phyloP scores from a whole-genome alignment of 441 rosid species.

The Breynia disticha region DNA sequence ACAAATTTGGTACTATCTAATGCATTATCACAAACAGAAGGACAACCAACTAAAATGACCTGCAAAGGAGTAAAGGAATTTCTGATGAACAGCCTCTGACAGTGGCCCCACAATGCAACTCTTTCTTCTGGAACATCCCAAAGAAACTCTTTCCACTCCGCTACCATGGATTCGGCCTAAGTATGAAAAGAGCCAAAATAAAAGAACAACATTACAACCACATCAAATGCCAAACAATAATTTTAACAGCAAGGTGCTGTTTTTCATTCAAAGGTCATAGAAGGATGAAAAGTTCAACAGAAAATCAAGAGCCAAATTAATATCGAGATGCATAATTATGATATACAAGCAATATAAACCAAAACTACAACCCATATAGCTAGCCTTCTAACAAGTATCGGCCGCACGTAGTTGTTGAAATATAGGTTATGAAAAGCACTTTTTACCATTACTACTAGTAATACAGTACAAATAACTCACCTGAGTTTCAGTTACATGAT shows the following conservation, averaged over 20 bases:
- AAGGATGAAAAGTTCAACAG: too few species aligned
- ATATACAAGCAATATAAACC: too few species aligned
- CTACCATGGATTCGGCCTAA: conserved; percentile 98
- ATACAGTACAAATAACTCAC: conserved; percentile 23
- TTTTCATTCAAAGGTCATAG: too few species aligned
- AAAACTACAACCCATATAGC: too few species aligned
- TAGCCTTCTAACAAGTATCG: too few species aligned
- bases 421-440: too few species aligned
- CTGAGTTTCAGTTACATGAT: conserved; percentile 97
- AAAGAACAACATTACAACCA: background rate
- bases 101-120: conserved; percentile 96
- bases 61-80: conserved; percentile 80
- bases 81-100: conserved; percentile 87
- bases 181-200: conserved; percentile 6
- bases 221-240: background rate
- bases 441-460: background rate
- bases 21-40: conserved; percentile 4
- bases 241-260: too few species aligned
- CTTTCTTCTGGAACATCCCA: conserved; percentile 99
- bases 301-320: too few species aligned
- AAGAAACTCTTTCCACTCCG: conserved; percentile 98
- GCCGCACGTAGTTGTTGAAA: too few species aligned
- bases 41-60: conserved; percentile 29
- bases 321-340: too few species aligned
- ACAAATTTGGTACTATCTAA: conserved; percentile 8